These are phyloP conservation scores for Phlyctochytrium arcticum DNA, from an alignment of 192 early-diverging fungal genomes.

Conservation along the genomic window DNA sequence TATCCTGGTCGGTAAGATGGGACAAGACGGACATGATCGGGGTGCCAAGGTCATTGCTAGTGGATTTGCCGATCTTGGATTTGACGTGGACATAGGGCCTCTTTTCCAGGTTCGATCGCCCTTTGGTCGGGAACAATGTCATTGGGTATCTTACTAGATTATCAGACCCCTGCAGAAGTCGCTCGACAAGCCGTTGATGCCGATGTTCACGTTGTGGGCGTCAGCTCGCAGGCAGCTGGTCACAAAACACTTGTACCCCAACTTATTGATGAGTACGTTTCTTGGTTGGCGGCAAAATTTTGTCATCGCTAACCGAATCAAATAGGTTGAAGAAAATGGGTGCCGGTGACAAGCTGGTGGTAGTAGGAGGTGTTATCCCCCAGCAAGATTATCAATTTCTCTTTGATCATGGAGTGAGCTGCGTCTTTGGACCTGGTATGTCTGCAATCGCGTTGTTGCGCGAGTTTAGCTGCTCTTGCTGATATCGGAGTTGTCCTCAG, in stretches of 20 bases:
- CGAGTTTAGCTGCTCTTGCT: not conserved
- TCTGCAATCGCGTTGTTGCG: not conserved
- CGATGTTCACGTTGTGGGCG: conserved; percentile 85
- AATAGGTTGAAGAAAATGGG: conserved; percentile 64
- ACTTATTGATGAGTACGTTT: conserved; percentile 56
- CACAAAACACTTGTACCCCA: conserved; percentile 85
- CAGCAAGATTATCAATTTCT: conserved; percentile 83
- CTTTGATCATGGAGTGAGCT: conserved; percentile 71
- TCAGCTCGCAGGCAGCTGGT: conserved; percentile 83
- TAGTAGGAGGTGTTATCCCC: conserved; percentile 85
- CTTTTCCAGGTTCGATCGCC: conserved; percentile 58
- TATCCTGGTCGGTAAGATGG: conserved; percentile 88
- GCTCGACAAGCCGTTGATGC: conserved; percentile 85
- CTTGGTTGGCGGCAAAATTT: not conserved
- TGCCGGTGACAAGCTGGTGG: conserved; percentile 66
- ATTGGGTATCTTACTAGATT: not conserved
- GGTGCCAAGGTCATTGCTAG: conserved; percentile 92
- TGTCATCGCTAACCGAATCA: not conserved
- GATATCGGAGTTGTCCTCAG: conserved; percentile 8
- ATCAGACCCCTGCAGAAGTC: conserved; percentile 79
- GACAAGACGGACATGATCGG: conserved; percentile 89
- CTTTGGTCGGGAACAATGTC: not conserved
- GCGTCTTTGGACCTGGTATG: conserved; percentile 78
- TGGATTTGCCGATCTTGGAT: conserved; percentile 85
- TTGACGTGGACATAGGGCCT: conserved; percentile 88